Base-by-base conservation (phyloP, 495 filamentous ascomycete species). In the Cudoniella acicularis region DNA sequence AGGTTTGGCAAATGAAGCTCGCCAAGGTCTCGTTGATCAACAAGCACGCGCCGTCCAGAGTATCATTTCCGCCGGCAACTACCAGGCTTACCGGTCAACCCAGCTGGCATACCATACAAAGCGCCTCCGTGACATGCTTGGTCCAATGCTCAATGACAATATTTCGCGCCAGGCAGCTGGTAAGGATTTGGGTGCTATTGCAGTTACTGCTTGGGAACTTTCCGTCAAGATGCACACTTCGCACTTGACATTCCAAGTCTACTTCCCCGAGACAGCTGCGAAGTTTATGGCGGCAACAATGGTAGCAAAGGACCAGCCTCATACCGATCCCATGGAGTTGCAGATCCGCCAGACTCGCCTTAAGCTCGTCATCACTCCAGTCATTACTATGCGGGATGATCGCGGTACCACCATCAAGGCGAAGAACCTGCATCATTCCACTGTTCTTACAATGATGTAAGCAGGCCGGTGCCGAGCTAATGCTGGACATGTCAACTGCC, bases 301-400 rank as follows among this genome's bases (percentile, higher is more conserved):
- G 60, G 54, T 69, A 9, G 49, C 40, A 3, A 69, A 69, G 56
- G 58, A 61, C 27, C 57, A 59, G 10, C 55, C 49, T 13, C 1
- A 41, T 3, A 0, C 52, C 13, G 50, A 64, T 26, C 42, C 54
- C 10, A 48, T 56, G 13, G 65, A 69, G n/a, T 52, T 73, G 3
- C 68, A 73, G 52, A 48, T 56, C 16, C 50, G 55, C 4, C 64
- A 69, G 24, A 45, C 51, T 18, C 70, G 71, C n/a, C 43, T 75
- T 9, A 67, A 65, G 63, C 58, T 72, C 1, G 68, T 70, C 43
- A 61, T 72, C 16, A 74, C 73, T 16, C 73, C 73, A 6, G 60
- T 64, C 18, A 58, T 74, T 16, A 70, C 66, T 1, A 45, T 70
- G 50, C 56, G 72, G 2, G 64, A 66, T 40, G 69, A 70, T 17